Conservation (phyloP, 805 yeast genomes). For the Candida arabinofermentans region DNA sequence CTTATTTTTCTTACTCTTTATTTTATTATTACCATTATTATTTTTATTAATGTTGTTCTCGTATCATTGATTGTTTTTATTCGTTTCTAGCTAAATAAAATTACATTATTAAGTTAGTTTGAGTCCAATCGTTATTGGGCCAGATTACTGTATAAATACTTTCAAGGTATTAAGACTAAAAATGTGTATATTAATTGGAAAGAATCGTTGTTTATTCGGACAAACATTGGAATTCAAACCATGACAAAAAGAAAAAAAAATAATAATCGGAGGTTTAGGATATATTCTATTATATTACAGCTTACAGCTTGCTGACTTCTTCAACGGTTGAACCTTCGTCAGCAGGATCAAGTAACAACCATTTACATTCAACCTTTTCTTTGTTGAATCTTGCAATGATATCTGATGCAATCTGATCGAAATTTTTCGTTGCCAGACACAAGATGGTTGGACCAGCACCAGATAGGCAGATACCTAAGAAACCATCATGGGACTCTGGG, state of each 20-base stretch:
- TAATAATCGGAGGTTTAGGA: background rate
- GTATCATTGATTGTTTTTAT: too few relatives aligned
- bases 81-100: background rate
- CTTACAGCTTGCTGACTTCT: slow-evolving; percentile 27
- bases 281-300: slow-evolving; percentile 9
- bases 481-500: slow-evolving; percentile 77
- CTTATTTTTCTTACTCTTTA: background rate
- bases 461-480: slow-evolving; percentile 89
- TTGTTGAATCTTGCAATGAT: slow-evolving; percentile 66
- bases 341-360: slow-evolving; percentile 85
- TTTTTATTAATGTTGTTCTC: background rate
- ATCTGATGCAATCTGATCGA: slow-evolving; percentile 74
- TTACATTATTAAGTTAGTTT: background rate
- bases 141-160: too few relatives aligned
- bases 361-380: slow-evolving; percentile 64
- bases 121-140: too few relatives aligned
- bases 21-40: background rate
- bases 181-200: background rate
- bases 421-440: slow-evolving; percentile 87
- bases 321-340: slow-evolving; percentile 76
- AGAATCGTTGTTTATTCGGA: slow-evolving; percentile 1
- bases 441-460: slow-evolving; percentile 99
- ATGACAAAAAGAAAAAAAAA: background rate
- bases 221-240: slow-evolving; percentile 1
- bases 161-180: background rate